These are phyloP conservation scores for Penicillium ucsense DNA, from an alignment of 495 filamentous ascomycete species.

Conservation along the genomic window DNA sequence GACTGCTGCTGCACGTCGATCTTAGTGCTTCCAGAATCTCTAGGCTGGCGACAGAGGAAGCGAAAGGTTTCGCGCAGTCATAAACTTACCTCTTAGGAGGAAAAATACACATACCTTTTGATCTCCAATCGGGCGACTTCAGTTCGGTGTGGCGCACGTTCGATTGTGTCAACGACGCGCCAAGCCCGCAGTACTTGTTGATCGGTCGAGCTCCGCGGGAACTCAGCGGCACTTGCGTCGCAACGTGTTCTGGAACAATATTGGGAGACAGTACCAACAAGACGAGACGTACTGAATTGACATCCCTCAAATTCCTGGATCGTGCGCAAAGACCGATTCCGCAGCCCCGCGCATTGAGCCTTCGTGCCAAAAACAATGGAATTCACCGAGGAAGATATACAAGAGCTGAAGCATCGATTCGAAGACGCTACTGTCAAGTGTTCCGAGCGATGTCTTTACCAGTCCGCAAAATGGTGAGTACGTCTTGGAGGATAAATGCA, in stretches of 20 bases:
- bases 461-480: slow-evolving; percentile 87
- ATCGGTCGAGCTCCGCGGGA: not conserved
- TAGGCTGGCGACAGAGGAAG: too few relatives aligned
- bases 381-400: slow-evolving; percentile 31
- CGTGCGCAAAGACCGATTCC: too few relatives aligned
- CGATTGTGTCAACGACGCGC: slow-evolving; percentile 5
- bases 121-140: too few relatives aligned
- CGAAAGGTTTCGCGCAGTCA: too few relatives aligned
- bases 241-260: too few relatives aligned
- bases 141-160: not conserved
- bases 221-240: not conserved
- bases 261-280: too few relatives aligned
- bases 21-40: too few relatives aligned
- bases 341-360: not conserved
- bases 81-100: too few relatives aligned
- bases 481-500: not conserved
- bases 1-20: slow-evolving; percentile 1
- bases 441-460: slow-evolving; percentile 91
- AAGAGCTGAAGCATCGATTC: slow-evolving; percentile 51
- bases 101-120: too few relatives aligned
- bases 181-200: slow-evolving; percentile 2
- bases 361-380: slow-evolving; percentile 21
- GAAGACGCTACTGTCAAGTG: slow-evolving; percentile 81
- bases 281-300: too few relatives aligned
- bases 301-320: too few relatives aligned